A percentile compares a stretch with the other conserved stretches of the same genome.
phyloP scores from a whole-genome alignment of 2,329 filamentous ascomycete genomes.

The Fusarium sororula region DNA sequence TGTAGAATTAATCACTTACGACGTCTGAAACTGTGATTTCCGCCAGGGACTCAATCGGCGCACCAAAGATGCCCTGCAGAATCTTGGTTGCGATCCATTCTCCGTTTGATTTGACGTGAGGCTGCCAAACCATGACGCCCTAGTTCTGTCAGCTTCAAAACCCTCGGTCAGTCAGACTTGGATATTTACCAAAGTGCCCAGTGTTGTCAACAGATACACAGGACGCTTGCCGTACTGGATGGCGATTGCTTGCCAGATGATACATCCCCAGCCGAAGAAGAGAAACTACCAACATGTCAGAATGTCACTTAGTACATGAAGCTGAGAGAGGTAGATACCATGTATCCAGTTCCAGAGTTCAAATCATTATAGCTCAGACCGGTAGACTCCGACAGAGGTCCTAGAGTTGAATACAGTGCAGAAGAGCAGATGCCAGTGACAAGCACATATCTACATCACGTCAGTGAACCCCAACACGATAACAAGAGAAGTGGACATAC shows the following conservation, averaged over 20 bases:
- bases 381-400: not conserved
- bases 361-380: not conserved
- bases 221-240: not conserved
- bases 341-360: not conserved
- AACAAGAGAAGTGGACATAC: not conserved
- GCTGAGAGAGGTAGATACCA: accelerated
- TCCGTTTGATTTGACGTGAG: not conserved
- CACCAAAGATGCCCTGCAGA: not conserved
- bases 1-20: not conserved
- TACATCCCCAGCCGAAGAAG: not conserved
- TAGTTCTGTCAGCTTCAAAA: accelerated
- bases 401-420: not conserved
- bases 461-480: not conserved
- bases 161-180: accelerated
- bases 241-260: not conserved
- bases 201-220: accelerated
- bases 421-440: not conserved
- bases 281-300: not conserved
- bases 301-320: accelerated
- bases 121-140: not conserved
- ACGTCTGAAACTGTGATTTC: not conserved
- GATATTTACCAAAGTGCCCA: not conserved
- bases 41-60: not conserved
- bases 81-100: not conserved
- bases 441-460: not conserved